A percentile compares a stretch with the other conserved stretches of the same genome.
Evolutionary conservation across 306 rosid genomes (phyloP).

Genomic region (Vicia sativa): DNA sequence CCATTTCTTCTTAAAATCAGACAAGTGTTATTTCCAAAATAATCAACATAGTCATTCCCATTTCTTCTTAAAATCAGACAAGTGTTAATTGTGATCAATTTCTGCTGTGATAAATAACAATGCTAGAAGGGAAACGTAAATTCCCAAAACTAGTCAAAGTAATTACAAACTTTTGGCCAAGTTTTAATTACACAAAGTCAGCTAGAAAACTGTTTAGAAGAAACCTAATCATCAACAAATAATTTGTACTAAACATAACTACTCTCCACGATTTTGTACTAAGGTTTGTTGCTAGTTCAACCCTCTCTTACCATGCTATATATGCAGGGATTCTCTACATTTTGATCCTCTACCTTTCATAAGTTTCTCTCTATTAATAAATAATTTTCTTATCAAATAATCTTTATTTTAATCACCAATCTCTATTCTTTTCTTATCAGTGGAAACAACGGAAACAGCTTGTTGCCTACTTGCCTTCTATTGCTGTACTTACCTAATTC

Average conservation of each 20-base stretch:
- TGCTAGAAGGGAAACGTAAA: conserved; percentile 19
- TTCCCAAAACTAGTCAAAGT: conserved; percentile 28
- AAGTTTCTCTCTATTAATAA: neutral
- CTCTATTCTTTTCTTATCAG: too few species aligned
- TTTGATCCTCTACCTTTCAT: neutral
- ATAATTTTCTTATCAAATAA: too few species aligned
- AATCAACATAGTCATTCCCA: neutral
- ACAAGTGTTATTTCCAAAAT: neutral
- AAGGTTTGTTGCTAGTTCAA: conserved; percentile 2
- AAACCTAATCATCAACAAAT: conserved; percentile 29
- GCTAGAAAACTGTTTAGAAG: conserved; percentile 16
- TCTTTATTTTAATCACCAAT: neutral
- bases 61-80: neutral
- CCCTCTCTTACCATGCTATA: neutral
- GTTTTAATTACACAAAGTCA: neutral
- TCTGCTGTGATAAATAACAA: neutral
- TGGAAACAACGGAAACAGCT: too few species aligned
- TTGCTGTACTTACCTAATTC: too few species aligned
- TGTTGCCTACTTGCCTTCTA: too few species aligned
- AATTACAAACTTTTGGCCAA: conserved; percentile 9
- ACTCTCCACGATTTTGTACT: neutral
- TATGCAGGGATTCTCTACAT: neutral
- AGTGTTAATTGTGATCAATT: neutral
- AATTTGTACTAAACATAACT: too few species aligned
- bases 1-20: neutral